Evolutionary conservation across 768 basidiomycete genomes (phyloP).

Genomic region (Lyophyllum decastes): DNA sequence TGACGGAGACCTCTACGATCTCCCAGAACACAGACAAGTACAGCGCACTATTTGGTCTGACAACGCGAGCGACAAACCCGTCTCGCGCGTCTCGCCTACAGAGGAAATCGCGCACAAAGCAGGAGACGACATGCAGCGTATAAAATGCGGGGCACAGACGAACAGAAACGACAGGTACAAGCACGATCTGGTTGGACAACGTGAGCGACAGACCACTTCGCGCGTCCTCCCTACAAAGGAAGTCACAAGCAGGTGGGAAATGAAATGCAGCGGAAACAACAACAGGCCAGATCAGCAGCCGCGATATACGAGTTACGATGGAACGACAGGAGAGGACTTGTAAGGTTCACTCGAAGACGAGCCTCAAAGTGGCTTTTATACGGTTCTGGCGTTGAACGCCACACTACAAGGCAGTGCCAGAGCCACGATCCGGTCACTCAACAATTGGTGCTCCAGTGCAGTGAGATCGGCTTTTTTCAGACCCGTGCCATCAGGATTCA

Average conservation of each 20-base stretch:
- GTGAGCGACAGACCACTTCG: background rate
- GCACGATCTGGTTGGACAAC: too few species aligned
- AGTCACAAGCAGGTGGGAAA: background rate
- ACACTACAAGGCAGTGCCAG: background rate
- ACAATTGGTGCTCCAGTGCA: background rate
- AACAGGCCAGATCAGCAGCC: background rate
- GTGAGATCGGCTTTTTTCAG: background rate
- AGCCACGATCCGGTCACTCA: background rate
- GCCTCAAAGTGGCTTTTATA: background rate
- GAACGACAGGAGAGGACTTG: background rate
- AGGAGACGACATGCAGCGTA: background rate
- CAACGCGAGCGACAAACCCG: background rate
- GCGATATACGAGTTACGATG: background rate
- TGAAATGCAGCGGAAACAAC: background rate
- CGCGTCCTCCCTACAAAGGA: background rate
- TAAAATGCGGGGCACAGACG: too few species aligned
- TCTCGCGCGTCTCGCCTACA: background rate
- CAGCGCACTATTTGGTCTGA: background rate
- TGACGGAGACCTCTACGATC: background rate
- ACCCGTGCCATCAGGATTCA: background rate
- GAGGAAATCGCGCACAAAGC: background rate
- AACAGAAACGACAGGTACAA: background rate
- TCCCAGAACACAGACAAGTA: background rate
- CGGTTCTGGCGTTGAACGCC: background rate
- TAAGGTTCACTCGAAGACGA: background rate